These are phyloP conservation scores for Fusarium veterinarium DNA, from an alignment of 2,329 filamentous ascomycete genomes.

Conservation along the genomic window DNA sequence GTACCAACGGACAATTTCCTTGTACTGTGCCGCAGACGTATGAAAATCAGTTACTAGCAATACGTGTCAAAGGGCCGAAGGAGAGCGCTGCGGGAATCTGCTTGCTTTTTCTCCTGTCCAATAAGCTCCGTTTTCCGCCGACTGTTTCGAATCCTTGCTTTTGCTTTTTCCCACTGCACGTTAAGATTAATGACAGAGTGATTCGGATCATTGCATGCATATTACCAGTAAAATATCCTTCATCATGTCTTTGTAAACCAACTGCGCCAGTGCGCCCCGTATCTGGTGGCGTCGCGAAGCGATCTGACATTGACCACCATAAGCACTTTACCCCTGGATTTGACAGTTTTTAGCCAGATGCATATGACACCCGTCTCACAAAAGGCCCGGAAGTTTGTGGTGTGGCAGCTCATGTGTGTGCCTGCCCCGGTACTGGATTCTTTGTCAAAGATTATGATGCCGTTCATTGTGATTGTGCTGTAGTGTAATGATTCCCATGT, in stretches of 20 bases:
- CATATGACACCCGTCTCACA: conserved; percentile 13
- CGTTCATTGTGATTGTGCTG: background rate
- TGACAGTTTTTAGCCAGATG: conserved; percentile 13
- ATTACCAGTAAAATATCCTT: background rate
- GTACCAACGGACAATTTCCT: background rate
- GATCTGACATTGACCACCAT: background rate
- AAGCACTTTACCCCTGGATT: conserved; percentile 11
- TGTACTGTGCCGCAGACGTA: conserved; percentile 5
- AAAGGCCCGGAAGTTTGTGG: background rate
- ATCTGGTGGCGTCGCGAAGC: background rate
- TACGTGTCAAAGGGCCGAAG: background rate
- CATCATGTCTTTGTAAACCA: background rate
- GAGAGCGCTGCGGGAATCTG: background rate
- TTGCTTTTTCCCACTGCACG: background rate
- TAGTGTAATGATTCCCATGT: background rate
- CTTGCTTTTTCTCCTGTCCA: background rate
- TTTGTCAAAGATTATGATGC: background rate
- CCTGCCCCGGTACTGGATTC: background rate
- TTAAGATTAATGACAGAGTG: background rate
- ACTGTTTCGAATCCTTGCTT: background rate
- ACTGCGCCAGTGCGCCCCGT: background rate
- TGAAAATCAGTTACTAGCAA: background rate
- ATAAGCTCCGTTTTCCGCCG: background rate
- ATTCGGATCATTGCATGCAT: background rate
- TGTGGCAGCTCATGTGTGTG: background rate